Conservation (phyloP, 495 filamentous ascomycete species). For the Podospora didyma region DNA sequence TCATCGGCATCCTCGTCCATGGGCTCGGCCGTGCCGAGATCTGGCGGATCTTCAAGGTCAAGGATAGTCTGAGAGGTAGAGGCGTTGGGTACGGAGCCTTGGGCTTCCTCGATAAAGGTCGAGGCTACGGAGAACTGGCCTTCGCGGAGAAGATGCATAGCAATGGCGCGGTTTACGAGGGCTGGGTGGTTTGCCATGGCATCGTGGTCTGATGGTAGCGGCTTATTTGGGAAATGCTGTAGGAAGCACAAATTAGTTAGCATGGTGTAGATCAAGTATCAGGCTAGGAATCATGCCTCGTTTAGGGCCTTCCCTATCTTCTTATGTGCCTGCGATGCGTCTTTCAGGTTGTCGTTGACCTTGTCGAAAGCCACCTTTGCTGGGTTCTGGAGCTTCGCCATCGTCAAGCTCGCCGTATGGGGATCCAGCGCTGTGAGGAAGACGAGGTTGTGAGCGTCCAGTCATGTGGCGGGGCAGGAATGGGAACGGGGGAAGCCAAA, state of each 20-base stretch:
- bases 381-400: conserved; percentile 81
- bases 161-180: conserved; percentile 87
- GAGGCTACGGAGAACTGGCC: conserved; percentile 85
- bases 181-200: conserved; percentile 68
- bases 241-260: background rate
- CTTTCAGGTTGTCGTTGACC: conserved; percentile 74
- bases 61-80: conserved; percentile 2
- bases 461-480: background rate
- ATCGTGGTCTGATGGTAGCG: conserved; percentile 77
- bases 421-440: conserved; percentile 53
- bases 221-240: conserved; percentile 72
- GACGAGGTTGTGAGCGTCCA: background rate
- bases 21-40: conserved; percentile 12
- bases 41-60: conserved; percentile 9
- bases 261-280: background rate
- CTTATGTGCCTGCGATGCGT: conserved; percentile 70
- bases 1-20: conserved; percentile 27
- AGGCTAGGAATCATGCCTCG: conserved; percentile 53
- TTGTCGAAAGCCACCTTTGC: conserved; percentile 72
- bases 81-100: conserved; percentile 16
- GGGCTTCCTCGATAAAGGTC: conserved; percentile 69
- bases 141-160: conserved; percentile 93
- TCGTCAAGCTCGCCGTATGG: conserved; percentile 59
- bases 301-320: conserved; percentile 80
- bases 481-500: conserved; percentile 28